Conservation (phyloP, 2,329 filamentous ascomycete genomes). For the Aspergillus pseudoglaucus region DNA sequence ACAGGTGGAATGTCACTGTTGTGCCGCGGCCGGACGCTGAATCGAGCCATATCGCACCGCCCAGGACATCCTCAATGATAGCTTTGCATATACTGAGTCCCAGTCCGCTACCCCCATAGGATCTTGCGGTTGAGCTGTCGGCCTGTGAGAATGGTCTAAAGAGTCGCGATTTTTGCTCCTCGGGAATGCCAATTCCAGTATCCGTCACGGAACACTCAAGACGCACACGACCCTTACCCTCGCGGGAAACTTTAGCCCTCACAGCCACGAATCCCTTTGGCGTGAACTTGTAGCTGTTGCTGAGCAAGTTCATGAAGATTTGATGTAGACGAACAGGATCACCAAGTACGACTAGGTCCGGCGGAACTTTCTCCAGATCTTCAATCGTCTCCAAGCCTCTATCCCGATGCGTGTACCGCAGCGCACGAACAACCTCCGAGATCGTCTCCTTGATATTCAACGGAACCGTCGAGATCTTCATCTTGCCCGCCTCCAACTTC, state of each 20-base stretch:
- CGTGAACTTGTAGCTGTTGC: constrained; percentile 92
- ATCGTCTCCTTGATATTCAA: constrained; percentile 68
- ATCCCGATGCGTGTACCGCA: constrained; percentile 58
- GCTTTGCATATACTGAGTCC: constrained; percentile 93
- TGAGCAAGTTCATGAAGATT: constrained; percentile 72
- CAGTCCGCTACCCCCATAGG: constrained; percentile 85
- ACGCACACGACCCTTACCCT: constrained; percentile 63
- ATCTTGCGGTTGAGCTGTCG: constrained; percentile 80
- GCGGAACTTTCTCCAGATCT: constrained; percentile 56
- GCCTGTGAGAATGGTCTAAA: constrained; percentile 93
- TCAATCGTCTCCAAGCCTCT: constrained; percentile 55
- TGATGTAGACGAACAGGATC: constrained; percentile 79
- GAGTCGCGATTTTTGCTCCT: constrained; percentile 68
- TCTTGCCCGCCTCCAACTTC: constrained; percentile 77
- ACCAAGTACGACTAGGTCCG: constrained; percentile 65
- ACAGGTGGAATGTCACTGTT: constrained; percentile 70
- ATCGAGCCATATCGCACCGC: constrained; percentile 75
- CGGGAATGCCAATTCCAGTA: constrained; percentile 84
- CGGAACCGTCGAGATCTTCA: constrained; percentile 79
- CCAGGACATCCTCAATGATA: constrained; percentile 86
- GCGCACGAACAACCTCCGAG: constrained; percentile 56
- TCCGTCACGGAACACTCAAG: constrained; percentile 82
- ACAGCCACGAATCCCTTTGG: constrained; percentile 81
- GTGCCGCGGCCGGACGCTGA: constrained; percentile 59
- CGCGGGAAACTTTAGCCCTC: constrained; percentile 63